Conservation (phyloP, 495 filamentous ascomycete genomes). For the Penicillium cinerascens region DNA sequence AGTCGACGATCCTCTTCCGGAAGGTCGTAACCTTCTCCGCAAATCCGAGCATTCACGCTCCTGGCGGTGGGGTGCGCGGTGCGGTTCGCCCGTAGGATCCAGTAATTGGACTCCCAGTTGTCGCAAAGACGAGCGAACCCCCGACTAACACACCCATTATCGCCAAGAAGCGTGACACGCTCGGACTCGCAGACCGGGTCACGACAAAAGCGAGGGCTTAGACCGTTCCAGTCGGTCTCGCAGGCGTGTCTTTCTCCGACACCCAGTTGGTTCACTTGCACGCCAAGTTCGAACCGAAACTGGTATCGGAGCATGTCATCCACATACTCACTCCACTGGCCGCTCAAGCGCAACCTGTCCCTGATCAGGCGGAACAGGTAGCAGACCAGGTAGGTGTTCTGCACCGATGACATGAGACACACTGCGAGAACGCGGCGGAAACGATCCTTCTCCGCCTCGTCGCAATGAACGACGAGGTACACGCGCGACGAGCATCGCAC, state of each 20-base stretch:
- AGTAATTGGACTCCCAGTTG: conserved; percentile 29
- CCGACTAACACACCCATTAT: background rate
- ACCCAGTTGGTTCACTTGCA: conserved; percentile 4
- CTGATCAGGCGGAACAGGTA: conserved; percentile 37
- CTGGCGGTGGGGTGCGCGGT: conserved; percentile 34
- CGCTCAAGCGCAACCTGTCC: conserved; percentile 26
- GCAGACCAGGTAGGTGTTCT: conserved; percentile 20
- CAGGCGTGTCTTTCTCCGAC: conserved; percentile 33
- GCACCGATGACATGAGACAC: conserved; percentile 25
- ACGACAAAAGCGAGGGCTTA: conserved; percentile 19
- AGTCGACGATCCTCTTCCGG: conserved; percentile 15
- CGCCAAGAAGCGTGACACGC: conserved; percentile 10
- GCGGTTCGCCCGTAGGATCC: conserved; percentile 40
- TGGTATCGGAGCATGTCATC: conserved; percentile 24
- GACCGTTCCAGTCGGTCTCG: conserved; percentile 34
- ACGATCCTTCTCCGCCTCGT: conserved; percentile 29
- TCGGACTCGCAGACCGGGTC: conserved; percentile 27
- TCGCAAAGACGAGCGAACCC: conserved; percentile 18
- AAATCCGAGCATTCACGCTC: conserved; percentile 23
- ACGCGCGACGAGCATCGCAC: conserved; percentile 28
- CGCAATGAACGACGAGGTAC: conserved; percentile 15
- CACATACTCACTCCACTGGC: conserved; percentile 13
- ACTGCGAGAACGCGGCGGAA: conserved; percentile 37
- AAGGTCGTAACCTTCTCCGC: conserved; percentile 33
- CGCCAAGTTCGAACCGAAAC: conserved; percentile 21